Evolutionary conservation across 805 yeast genomes (phyloP).

Genomic region (Candida odintsovae): DNA sequence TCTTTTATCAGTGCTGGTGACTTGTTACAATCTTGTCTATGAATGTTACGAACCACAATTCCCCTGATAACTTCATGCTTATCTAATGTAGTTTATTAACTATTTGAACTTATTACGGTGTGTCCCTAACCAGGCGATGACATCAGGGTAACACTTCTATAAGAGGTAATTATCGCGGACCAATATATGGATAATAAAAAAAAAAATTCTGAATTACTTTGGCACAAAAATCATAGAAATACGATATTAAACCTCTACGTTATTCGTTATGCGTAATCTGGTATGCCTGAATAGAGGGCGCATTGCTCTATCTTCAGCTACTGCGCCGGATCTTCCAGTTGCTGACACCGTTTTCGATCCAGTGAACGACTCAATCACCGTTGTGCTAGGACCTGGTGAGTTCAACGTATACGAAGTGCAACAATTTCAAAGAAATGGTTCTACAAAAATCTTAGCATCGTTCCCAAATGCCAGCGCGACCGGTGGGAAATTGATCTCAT

Average conservation of each 20-base stretch:
- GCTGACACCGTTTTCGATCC: conserved; percentile 60
- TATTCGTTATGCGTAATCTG: conserved; percentile 45
- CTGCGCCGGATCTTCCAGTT: conserved; percentile 61
- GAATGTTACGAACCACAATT: too few relatives aligned
- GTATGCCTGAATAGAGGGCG: conserved; percentile 48
- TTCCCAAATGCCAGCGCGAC: conserved; percentile 38
- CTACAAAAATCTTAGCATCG: conserved; percentile 50
- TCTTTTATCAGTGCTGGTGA: conserved; percentile 40
- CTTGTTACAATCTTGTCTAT: conserved; percentile 22
- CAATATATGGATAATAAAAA: not conserved
- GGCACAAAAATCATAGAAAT: not conserved
- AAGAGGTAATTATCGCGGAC: not conserved
- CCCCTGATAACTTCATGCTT: too few relatives aligned
- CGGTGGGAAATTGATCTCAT: conserved; percentile 41
- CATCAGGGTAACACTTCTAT: conserved; percentile 1
- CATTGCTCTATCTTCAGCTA: conserved; percentile 44
- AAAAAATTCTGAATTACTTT: not conserved
- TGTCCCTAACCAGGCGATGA: conserved; percentile 2
- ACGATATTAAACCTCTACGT: too few relatives aligned
- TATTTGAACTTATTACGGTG: not conserved
- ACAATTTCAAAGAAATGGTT: conserved; percentile 63
- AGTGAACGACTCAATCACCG: conserved; percentile 65
- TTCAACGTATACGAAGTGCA: conserved; percentile 66
- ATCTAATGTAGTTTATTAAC: too few relatives aligned
- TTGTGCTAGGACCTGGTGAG: conserved; percentile 52